Base-by-base conservation (phyloP, 805 yeast species). In the Peterozyma xylosa region DNA sequence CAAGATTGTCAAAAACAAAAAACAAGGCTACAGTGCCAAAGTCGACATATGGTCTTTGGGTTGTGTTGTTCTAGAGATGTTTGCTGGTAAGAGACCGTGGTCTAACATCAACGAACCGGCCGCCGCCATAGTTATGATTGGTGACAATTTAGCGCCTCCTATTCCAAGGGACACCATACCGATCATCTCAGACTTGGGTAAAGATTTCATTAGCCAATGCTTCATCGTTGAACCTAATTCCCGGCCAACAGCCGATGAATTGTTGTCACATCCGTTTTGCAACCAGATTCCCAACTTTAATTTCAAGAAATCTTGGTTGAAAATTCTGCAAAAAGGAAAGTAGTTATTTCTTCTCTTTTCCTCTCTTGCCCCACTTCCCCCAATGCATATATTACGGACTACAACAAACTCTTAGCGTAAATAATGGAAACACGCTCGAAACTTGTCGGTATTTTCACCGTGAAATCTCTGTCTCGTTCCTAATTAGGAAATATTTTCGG, bases 21-120 rank as follows among this genome's bases (percentile, higher is more conserved):
- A 81, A 50, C 93, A 84, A 58, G 99, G 99, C 0, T 93, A 93
- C 60, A 87, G 95, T 67, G 99, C 99, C 16, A 93, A 93, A 63
- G 89, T 93, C 18, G 99, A 93, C 63, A 90, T 93, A 35, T 93
- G 99, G 99, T 90, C 98, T 0, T 63, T 91, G 18, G 99, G 99
- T 1, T 93, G 99, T 68, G 96, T 93, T 38, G 95, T 93, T 21
- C 61, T 93, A 42, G 99, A 93, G 62, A 93, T 93, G 98, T 89
- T 86, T 71, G 96, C 96, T 0, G 99, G 98, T 1, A 78, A 89
- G 52, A 70, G 99, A 45, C 99, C 99, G 0, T 93, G 99, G 99
- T 86, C 95, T 1, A 88, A 93, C 48, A 82, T 86, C 51, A 21
- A 21, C 27, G 98, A 91, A 38, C 95, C 91, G 13, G 86, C 90